A percentile compares a stretch with the other conserved stretches of the same genome.
These are phyloP conservation scores for Eucommia ulmoides DNA, from an alignment of 257 asterid species.

Conservation along the genomic window DNA sequence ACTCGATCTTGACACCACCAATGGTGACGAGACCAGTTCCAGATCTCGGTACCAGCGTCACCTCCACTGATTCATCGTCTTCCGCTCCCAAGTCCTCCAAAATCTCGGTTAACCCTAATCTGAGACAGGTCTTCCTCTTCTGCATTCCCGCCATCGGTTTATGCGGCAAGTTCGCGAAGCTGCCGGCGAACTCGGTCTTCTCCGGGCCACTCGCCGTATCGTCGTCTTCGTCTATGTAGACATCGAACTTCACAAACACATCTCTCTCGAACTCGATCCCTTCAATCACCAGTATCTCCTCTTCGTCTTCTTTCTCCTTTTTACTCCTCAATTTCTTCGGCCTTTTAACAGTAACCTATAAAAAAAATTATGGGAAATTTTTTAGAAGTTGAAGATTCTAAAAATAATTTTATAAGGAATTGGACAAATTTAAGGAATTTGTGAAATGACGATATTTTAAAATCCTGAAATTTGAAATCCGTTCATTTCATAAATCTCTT, in stretches of 20 bases:
- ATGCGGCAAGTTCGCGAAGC: conserved; percentile 53
- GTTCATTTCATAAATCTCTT: no score
- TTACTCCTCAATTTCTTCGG: conserved; percentile 13
- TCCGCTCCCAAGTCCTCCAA: conserved; percentile 51
- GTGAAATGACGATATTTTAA: no score
- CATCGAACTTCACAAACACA: conserved; percentile 38
- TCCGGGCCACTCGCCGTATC: conserved; percentile 25
- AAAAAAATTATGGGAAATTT: no score
- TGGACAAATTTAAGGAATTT: no score
- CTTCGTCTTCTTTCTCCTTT: conserved; percentile 17
- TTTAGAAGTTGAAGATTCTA: no score
- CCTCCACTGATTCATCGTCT: no score
- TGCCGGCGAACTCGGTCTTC: conserved; percentile 49
- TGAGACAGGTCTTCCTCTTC: conserved; percentile 23
- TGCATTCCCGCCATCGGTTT: conserved; percentile 13
- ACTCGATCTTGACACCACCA: no score
- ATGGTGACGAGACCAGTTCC: no score
- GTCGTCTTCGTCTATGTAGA: conserved; percentile 54
- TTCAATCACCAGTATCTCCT: conserved; percentile 27
- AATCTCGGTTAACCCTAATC: conserved; percentile 36
- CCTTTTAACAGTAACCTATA: conserved; percentile 22
- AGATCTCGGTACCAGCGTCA: no score
- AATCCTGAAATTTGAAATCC: no score
- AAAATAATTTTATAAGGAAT: no score
- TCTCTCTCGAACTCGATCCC: conserved; percentile 19